phyloP scores from a whole-genome alignment of 208 protist genomes.

The Jaenimonas drosophilae region DNA sequence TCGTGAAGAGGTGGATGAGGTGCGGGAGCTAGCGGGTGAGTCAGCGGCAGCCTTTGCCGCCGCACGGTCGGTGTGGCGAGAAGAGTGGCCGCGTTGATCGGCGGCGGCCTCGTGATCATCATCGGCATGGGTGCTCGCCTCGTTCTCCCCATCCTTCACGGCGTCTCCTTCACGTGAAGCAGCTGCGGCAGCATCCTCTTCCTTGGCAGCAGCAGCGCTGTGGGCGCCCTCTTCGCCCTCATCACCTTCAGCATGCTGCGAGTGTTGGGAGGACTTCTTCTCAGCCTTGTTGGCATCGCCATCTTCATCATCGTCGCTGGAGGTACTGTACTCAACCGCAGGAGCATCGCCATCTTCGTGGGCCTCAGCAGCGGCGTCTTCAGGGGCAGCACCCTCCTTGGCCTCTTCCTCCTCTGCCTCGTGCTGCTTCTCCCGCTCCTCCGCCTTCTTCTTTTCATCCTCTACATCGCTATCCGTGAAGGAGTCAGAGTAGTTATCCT shows the following conservation, averaged over 20 bases:
- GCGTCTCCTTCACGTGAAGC: neutral
- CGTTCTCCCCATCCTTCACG: neutral
- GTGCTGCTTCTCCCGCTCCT: neutral
- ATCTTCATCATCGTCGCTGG: conserved; percentile 6
- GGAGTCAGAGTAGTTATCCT: neutral
- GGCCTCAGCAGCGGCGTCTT: neutral
- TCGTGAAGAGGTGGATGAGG: neutral
- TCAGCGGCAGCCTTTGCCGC: neutral
- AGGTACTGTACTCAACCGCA: neutral
- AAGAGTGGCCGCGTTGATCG: no score
- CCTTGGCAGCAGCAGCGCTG: conserved; percentile 2
- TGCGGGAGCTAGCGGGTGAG: neutral
- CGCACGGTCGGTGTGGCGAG: no score
- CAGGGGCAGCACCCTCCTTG: neutral
- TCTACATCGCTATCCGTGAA: neutral
- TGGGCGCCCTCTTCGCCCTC: no score
- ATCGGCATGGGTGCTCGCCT: neutral
- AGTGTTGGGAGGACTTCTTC: no score
- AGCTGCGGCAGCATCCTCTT: neutral
- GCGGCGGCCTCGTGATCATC: neutral
- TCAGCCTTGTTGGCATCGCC: no score
- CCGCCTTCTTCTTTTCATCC: neutral
- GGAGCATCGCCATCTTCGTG: neutral
- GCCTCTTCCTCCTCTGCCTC: neutral
- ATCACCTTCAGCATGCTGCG: no score